Percentiles rank a stretch among this genome's conserved stretches.
Evolutionary conservation across 2,329 filamentous ascomycete species (phyloP).

Genomic region (Fusarium siculi): DNA sequence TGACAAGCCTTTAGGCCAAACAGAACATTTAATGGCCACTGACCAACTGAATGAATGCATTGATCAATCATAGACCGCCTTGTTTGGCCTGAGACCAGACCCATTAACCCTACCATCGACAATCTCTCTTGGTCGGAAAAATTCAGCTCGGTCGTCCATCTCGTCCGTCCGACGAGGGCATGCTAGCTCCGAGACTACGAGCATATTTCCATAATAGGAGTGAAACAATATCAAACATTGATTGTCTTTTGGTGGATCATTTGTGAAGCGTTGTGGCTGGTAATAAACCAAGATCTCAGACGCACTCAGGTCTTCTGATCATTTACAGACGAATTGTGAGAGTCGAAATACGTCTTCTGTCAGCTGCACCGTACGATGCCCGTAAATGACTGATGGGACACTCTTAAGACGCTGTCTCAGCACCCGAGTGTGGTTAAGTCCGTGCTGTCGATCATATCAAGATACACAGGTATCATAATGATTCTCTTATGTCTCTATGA

Average conservation of each 20-base stretch:
- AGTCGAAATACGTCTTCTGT: background rate
- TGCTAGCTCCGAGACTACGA: background rate
- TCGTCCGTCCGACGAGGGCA: background rate
- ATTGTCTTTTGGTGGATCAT: background rate
- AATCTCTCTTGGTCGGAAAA: conserved; percentile 2
- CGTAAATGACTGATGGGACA: background rate
- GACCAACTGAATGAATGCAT: background rate
- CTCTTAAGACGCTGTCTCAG: background rate
- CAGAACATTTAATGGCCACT: background rate
- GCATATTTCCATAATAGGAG: background rate
- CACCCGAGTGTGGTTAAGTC: background rate
- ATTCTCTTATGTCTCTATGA: background rate
- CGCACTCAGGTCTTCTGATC: background rate
- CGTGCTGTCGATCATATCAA: background rate
- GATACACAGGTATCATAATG: background rate
- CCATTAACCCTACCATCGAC: background rate
- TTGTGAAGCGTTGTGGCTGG: background rate
- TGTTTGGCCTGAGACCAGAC: background rate
- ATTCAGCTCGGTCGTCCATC: background rate
- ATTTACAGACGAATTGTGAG: background rate
- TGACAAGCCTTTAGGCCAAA: too few relatives aligned
- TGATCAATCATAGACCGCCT: background rate
- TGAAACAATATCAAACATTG: background rate
- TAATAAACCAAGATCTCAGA: background rate
- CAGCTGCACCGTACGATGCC: background rate